Conservation (phyloP, 177 flowering plant genomes). For the Tripterygium wilfordii region DNA sequence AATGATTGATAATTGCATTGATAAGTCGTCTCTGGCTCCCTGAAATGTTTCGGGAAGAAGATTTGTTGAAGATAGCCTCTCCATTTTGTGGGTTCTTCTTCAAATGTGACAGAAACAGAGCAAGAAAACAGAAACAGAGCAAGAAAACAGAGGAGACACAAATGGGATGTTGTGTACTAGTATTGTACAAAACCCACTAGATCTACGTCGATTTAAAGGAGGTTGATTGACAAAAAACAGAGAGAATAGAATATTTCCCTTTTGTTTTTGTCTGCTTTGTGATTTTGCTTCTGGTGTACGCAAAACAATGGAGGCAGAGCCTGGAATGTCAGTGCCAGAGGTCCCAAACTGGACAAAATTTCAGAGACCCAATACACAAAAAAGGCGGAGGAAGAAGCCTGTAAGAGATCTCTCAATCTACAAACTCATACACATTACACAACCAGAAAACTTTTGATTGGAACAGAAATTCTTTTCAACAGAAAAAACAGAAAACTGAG, state of each 20-base stretch:
- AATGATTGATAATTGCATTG: constrained; percentile 27
- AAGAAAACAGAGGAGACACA: neutral
- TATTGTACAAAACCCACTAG: constrained; percentile 4
- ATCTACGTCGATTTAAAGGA: constrained; percentile 12
- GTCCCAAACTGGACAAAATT: neutral
- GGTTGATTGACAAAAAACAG: neutral
- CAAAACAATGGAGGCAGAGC: constrained; percentile 18
- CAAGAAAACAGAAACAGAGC: constrained; percentile 7
- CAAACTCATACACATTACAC: neutral
- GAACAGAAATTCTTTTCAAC: too few relatives aligned
- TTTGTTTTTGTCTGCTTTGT: neutral
- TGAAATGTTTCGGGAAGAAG: constrained; percentile 34
- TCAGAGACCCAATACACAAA: neutral
- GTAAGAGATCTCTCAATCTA: too few relatives aligned
- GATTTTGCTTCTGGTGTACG: constrained; percentile 20
- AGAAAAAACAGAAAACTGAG: too few relatives aligned
- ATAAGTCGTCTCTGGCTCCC: constrained; percentile 35
- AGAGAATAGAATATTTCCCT: constrained; percentile 13
- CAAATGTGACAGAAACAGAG: too few relatives aligned
- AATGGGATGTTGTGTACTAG: neutral
- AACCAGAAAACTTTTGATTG: too few relatives aligned
- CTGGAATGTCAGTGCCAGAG: constrained; percentile 13
- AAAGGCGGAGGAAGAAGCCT: neutral
- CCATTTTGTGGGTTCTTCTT: constrained; percentile 23
- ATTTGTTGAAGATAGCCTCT: constrained; percentile 20